These are phyloP conservation scores for Globisporangium camurandrum DNA, from an alignment of 352 stramenopile genomes.

Conservation along the genomic window DNA sequence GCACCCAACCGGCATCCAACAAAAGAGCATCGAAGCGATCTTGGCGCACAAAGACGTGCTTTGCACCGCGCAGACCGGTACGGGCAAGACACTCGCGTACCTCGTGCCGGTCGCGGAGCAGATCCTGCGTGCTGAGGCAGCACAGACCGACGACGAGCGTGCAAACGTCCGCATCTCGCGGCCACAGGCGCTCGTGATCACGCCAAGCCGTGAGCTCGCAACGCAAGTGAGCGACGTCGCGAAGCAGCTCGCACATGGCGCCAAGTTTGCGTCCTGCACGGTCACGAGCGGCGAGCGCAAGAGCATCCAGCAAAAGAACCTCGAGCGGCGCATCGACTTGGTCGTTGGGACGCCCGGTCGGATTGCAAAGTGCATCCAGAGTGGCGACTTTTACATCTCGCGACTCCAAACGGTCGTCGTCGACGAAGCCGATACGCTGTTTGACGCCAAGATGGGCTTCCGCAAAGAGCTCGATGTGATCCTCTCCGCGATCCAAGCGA, in stretches of 20 bases:
- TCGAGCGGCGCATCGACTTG: conserved; percentile 43
- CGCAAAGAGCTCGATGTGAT: conserved; percentile 64
- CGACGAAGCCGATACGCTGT: conserved; percentile 75
- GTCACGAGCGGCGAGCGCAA: conserved; percentile 66
- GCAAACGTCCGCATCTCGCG: conserved; percentile 21
- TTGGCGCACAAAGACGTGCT: conserved; percentile 30
- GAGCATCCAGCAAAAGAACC: conserved; percentile 51
- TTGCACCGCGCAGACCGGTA: conserved; percentile 59
- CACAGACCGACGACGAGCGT: conserved; percentile 11
- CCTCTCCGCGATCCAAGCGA: conserved; percentile 52
- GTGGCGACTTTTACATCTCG: conserved; percentile 73
- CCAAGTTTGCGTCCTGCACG: conserved; percentile 58
- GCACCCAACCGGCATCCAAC: conserved; percentile 42
- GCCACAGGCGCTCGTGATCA: conserved; percentile 43
- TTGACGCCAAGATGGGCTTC: conserved; percentile 83
- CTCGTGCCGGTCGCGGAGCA: conserved; percentile 50
- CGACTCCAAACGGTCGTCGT: conserved; percentile 56
- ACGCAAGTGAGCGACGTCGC: conserved; percentile 61
- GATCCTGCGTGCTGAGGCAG: conserved; percentile 30
- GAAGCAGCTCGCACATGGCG: conserved; percentile 54
- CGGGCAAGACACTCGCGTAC: conserved; percentile 63
- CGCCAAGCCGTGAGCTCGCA: conserved; percentile 63
- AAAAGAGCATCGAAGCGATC: conserved; percentile 41
- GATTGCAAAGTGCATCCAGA: conserved; percentile 63
- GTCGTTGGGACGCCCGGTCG: conserved; percentile 72